phyloP scores from a whole-genome alignment of 1,284 basidiomycete genomes.

The Naganishia sp. region DNA sequence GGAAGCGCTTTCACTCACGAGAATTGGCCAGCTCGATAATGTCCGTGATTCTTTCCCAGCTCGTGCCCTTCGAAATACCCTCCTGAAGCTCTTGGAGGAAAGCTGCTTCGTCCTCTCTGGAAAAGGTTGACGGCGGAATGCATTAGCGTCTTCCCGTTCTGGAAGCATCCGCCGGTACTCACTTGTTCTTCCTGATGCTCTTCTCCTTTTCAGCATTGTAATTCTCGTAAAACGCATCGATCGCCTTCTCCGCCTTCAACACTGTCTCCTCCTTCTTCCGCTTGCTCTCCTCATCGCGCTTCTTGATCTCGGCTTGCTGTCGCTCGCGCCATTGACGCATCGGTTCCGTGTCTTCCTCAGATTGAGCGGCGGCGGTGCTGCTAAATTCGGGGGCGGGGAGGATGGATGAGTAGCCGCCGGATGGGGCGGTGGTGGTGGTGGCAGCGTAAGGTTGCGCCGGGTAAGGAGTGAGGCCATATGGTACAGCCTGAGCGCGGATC shows the following conservation, averaged over 20 bases:
- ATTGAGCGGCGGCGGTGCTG: conserved; percentile 46
- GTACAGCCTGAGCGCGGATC: conserved; percentile 35
- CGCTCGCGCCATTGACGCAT: conserved; percentile 86
- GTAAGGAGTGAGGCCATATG: conserved; percentile 52
- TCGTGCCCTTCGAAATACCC: conserved; percentile 83
- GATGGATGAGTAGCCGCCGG: conserved; percentile 63
- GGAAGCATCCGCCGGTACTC: conserved; percentile 46
- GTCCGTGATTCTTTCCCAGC: conserved; percentile 91
- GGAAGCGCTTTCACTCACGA: conserved; percentile 52
- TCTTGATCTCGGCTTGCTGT: conserved; percentile 81
- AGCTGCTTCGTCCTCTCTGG: conserved; percentile 81
- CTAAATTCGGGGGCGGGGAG: conserved; percentile 59
- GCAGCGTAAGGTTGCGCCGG: conserved; percentile 38
- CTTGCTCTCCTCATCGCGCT: conserved; percentile 75
- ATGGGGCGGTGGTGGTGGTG: conserved; percentile 53
- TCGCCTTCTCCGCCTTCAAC: conserved; percentile 83
- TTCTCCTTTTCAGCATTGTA: conserved; percentile 90
- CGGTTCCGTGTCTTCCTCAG: conserved; percentile 82
- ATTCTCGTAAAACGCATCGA: conserved; percentile 94
- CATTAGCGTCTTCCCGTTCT: not conserved
- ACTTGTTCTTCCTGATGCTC: conserved; percentile 96
- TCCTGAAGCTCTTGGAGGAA: conserved; percentile 73
- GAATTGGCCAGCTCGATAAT: conserved; percentile 90
- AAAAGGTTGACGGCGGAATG: conserved; percentile 1
- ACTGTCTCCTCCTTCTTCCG: conserved; percentile 81